phyloP scores from a whole-genome alignment of 1,284 basidiomycete species.

The Microbotryum lychnidis-dioicae region DNA sequence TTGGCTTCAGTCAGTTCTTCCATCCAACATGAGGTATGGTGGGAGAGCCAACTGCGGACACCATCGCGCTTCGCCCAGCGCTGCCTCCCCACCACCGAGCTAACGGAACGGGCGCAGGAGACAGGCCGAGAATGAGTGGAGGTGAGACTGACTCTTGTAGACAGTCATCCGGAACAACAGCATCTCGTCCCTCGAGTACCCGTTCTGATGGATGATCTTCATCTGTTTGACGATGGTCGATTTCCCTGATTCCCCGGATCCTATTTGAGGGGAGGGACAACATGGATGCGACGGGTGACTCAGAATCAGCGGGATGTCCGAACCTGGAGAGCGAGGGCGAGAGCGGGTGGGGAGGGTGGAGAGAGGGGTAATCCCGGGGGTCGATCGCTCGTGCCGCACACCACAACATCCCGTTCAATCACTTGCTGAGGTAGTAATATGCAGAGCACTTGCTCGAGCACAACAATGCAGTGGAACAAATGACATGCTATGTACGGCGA shows the following conservation, averaged over 20 bases:
- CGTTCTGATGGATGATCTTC: slow-evolving; percentile 97
- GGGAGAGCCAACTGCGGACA: too few relatives aligned
- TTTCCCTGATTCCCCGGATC: slow-evolving; percentile 83
- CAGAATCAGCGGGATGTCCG: background rate
- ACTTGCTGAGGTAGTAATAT: too few relatives aligned
- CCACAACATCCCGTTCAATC: too few relatives aligned
- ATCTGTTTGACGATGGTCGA: slow-evolving; percentile 97
- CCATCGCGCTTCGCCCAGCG: background rate
- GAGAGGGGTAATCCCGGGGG: too few relatives aligned
- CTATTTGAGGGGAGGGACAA: slow-evolving; percentile 38
- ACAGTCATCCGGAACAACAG: slow-evolving; percentile 69
- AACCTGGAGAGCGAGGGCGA: too few relatives aligned
- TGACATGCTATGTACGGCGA: too few relatives aligned
- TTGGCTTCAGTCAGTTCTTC: background rate
- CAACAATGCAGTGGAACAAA: too few relatives aligned
- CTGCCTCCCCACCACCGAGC: background rate
- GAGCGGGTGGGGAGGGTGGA: background rate
- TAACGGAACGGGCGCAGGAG: background rate
- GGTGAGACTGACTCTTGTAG: slow-evolving; percentile 34
- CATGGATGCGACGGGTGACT: background rate
- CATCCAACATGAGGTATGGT: background rate
- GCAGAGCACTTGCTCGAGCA: too few relatives aligned
- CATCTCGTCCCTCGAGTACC: slow-evolving; percentile 75
- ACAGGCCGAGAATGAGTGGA: background rate
- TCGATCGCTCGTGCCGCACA: too few relatives aligned